These are phyloP conservation scores for Diplogelasinospora grovesii DNA, from an alignment of 495 filamentous ascomycete genomes.

Conservation along the genomic window DNA sequence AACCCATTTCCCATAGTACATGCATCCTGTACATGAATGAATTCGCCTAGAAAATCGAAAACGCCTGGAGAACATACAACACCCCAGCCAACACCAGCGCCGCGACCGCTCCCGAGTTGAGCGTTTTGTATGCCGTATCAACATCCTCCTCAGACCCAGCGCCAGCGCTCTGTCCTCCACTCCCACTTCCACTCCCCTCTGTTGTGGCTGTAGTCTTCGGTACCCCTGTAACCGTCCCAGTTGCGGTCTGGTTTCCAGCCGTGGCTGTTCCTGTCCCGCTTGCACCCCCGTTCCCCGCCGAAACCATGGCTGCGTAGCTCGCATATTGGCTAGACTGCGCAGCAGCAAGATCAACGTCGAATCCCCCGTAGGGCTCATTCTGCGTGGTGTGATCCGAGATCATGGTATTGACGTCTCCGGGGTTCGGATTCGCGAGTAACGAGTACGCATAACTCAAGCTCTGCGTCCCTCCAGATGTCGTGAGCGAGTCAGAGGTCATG, in stretches of 20 bases:
- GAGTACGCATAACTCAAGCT: slow-evolving; percentile 17
- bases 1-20: too few species aligned
- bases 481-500: slow-evolving; percentile 15
- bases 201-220: not conserved
- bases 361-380: slow-evolving; percentile 18
- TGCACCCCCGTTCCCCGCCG: not conserved
- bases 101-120: not conserved
- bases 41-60: slow-evolving; percentile 1
- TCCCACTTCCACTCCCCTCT: not conserved
- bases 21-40: too few species aligned
- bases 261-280: not conserved
- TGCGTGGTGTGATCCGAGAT: slow-evolving; percentile 12
- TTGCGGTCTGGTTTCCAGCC: not conserved
- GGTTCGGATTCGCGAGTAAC: slow-evolving; percentile 2
- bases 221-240: not conserved
- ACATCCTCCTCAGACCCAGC: not conserved
- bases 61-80: slow-evolving; percentile 4
- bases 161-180: not conserved
- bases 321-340: slow-evolving; percentile 22
- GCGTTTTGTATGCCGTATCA: not conserved
- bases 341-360: slow-evolving; percentile 18
- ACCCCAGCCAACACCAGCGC: slow-evolving; percentile 3
- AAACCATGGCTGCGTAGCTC: slow-evolving; percentile 16
- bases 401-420: slow-evolving; percentile 7
- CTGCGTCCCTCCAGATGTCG: not conserved